phyloP scores from a whole-genome alignment of 2,329 filamentous ascomycete species.

The Claviceps paspali region DNA sequence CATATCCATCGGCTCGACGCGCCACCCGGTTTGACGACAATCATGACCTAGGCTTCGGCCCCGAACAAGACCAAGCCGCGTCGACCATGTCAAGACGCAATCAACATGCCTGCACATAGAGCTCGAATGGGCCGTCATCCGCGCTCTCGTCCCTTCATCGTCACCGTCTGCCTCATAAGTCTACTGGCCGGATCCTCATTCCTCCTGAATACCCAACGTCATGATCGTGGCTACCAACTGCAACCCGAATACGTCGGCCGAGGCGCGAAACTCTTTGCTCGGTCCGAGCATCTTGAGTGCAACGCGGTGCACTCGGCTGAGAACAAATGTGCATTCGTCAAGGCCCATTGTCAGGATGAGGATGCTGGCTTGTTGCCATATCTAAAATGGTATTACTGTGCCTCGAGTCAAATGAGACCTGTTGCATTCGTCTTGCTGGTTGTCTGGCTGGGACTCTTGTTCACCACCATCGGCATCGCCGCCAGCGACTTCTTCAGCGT shows the following conservation, averaged over 20 bases:
- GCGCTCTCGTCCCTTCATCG: slow-evolving; percentile 33
- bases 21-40: too few relatives aligned
- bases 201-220: slow-evolving; percentile 12
- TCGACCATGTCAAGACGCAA: slow-evolving; percentile 8
- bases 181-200: slow-evolving; percentile 30
- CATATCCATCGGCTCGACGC: too few relatives aligned
- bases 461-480: slow-evolving; percentile 93
- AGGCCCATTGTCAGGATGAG: slow-evolving; percentile 68
- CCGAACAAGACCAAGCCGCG: not conserved
- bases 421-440: slow-evolving; percentile 68
- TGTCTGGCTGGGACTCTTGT: slow-evolving; percentile 75
- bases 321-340: slow-evolving; percentile 81
- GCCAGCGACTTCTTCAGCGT: slow-evolving; percentile 98
- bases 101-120: slow-evolving; percentile 7
- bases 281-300: slow-evolving; percentile 40
- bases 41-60: not conserved
- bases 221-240: slow-evolving; percentile 4
- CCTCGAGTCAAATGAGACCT: slow-evolving; percentile 49
- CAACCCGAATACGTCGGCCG: not conserved
- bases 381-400: slow-evolving; percentile 81
- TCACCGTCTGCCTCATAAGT: slow-evolving; percentile 30
- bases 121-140: slow-evolving; percentile 21
- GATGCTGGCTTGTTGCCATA: slow-evolving; percentile 85
- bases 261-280: slow-evolving; percentile 10
- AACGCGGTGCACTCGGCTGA: slow-evolving; percentile 58